These are phyloP conservation scores for Exophiala bonariae DNA, from an alignment of 2,329 filamentous ascomycete genomes.

Conservation along the genomic window DNA sequence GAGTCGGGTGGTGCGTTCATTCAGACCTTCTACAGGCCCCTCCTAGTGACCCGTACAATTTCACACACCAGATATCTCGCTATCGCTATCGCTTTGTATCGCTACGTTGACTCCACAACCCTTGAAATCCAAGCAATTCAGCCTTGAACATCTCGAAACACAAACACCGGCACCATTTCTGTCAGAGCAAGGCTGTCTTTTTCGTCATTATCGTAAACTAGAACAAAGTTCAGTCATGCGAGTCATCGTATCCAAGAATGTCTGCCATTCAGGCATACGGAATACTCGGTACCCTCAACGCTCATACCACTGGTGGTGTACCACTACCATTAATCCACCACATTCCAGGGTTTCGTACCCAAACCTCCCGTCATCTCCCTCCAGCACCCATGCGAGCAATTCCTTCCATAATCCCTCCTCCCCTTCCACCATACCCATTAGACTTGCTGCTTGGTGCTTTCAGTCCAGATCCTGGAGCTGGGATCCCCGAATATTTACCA, in stretches of 20 bases:
- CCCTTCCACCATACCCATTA: conserved; percentile 25
- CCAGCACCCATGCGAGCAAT: conserved; percentile 34
- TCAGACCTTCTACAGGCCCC: too few relatives aligned
- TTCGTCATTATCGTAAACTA: conserved; percentile 13
- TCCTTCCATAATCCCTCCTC: conserved; percentile 31
- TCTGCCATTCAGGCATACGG: too few relatives aligned
- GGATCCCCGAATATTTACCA: conserved; percentile 27
- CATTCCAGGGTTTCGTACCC: not conserved
- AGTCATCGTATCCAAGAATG: conserved; percentile 14
- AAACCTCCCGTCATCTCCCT: conserved; percentile 12
- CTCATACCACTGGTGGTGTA: not conserved
- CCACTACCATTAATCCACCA: not conserved
- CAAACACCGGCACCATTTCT: conserved; percentile 8
- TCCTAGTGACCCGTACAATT: too few relatives aligned
- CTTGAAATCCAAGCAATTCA: too few relatives aligned
- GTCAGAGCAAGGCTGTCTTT: not conserved
- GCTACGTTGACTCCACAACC: too few relatives aligned
- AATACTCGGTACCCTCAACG: too few relatives aligned
- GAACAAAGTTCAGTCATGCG: conserved; percentile 11
- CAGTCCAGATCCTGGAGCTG: conserved; percentile 26
- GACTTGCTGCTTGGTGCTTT: conserved; percentile 25
- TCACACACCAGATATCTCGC: too few relatives aligned
- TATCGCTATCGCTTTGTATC: too few relatives aligned
- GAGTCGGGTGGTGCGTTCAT: too few relatives aligned
- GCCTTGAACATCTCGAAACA: conserved; percentile 5